These are phyloP conservation scores for Saturnispora mendoncae DNA, from an alignment of 805 yeast species.

Conservation along the genomic window DNA sequence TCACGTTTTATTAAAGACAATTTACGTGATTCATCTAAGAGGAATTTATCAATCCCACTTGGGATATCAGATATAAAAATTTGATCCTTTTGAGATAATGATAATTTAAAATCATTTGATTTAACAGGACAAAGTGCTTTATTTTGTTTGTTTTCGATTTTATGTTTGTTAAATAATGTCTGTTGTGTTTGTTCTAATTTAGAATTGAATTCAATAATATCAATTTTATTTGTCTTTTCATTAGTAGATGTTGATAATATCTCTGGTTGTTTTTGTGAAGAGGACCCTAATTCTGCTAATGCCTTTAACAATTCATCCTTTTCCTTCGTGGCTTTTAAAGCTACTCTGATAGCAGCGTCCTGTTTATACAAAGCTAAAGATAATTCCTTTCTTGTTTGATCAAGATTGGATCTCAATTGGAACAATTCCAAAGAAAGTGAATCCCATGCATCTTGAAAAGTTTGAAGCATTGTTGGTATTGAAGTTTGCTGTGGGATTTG, in stretches of 20 bases:
- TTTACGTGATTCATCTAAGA: neutral
- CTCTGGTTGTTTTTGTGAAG: conserved; percentile 22
- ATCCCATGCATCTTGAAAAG: conserved; percentile 87
- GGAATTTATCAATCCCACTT: neutral
- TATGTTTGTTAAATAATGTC: conserved; percentile 8
- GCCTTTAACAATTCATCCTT: conserved; percentile 67
- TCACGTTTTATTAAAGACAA: conserved; percentile 4
- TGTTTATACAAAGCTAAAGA: conserved; percentile 72
- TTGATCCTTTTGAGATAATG: neutral
- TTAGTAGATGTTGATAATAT: conserved; percentile 10
- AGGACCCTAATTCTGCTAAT: conserved; percentile 47
- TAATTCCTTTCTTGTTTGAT: conserved; percentile 57
- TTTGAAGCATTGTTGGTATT: conserved; percentile 66
- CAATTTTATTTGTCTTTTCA: neutral
- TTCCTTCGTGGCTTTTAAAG: conserved; percentile 64
- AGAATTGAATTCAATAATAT: conserved; percentile 1
- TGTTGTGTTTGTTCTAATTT: conserved; percentile 7
- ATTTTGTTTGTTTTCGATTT: conserved; percentile 5
- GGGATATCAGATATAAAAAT: neutral
- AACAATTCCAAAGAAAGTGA: conserved; percentile 75
- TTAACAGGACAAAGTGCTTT: conserved; percentile 3
- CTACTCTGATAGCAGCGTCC: conserved; percentile 87
- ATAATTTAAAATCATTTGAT: neutral
- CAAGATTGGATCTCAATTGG: conserved; percentile 62
- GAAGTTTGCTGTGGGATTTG: conserved; percentile 36